phyloP scores from a whole-genome alignment of 441 rosid species.

The Erodium texanum region DNA sequence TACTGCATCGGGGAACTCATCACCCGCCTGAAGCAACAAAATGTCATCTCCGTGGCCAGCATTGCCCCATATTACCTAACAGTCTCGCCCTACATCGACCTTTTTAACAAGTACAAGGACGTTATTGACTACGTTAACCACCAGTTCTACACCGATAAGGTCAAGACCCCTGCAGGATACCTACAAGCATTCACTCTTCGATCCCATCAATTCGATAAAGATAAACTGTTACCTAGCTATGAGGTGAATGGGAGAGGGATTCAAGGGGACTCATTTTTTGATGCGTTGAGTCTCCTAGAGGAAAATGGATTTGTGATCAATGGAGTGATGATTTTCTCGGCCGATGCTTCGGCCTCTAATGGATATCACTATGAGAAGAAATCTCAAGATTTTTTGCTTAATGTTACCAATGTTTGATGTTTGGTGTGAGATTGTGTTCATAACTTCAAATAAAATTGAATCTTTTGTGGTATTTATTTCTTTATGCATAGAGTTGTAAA shows the following conservation, averaged over 20 bases:
- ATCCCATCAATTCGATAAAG: slow-evolving; percentile 26
- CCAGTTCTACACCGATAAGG: slow-evolving; percentile 49
- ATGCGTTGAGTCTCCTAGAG: slow-evolving; percentile 33
- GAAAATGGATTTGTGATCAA: slow-evolving; percentile 32
- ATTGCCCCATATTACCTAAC: slow-evolving; percentile 38
- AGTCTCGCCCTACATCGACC: slow-evolving; percentile 24
- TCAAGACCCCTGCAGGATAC: slow-evolving; percentile 25
- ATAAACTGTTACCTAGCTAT: slow-evolving; percentile 42
- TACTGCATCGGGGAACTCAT: slow-evolving; percentile 46
- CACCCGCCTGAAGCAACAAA: slow-evolving; percentile 30
- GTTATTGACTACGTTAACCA: slow-evolving; percentile 45
- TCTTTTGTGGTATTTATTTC: neutral
- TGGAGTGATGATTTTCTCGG: slow-evolving; percentile 54
- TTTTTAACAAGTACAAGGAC: slow-evolving; percentile 22
- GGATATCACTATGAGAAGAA: slow-evolving; percentile 36
- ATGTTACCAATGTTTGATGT: slow-evolving; percentile 21
- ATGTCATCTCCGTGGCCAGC: slow-evolving; percentile 29
- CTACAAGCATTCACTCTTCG: slow-evolving; percentile 30
- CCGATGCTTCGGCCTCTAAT: slow-evolving; percentile 32
- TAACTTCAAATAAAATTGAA: neutral
- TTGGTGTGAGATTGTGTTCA: neutral
- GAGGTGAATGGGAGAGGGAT: slow-evolving; percentile 53
- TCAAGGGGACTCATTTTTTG: slow-evolving; percentile 45
- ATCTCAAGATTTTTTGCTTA: slow-evolving; percentile 46
- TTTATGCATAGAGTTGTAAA: neutral